Evolutionary conservation across 768 basidiomycete species (phyloP).

Genomic region (Lepiota venenata): DNA sequence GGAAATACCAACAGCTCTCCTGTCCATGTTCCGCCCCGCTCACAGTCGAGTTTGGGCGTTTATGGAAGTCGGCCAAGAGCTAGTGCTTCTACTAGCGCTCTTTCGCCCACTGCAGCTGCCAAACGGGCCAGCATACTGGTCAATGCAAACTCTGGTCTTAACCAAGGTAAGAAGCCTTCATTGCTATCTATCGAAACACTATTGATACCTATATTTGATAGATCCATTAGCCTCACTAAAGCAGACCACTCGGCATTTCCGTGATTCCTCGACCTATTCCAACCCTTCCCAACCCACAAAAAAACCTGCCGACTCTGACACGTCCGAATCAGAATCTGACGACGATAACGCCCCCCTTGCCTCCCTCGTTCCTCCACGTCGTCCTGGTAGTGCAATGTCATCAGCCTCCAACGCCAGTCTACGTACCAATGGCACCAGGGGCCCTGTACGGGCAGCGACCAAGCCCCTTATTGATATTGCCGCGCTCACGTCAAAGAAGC

Average conservation of each 20-base stretch:
- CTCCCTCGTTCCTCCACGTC: slow-evolving; percentile 52
- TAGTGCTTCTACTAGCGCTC: slow-evolving; percentile 57
- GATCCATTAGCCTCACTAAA: slow-evolving; percentile 13
- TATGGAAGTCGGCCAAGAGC: slow-evolving; percentile 40
- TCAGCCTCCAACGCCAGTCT: slow-evolving; percentile 29
- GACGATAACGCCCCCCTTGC: slow-evolving; percentile 65
- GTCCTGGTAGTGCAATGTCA: slow-evolving; percentile 64
- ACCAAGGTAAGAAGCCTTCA: slow-evolving; percentile 24
- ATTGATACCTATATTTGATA: background rate
- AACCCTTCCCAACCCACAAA: slow-evolving; percentile 14
- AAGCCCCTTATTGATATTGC: slow-evolving; percentile 54
- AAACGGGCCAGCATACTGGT: slow-evolving; percentile 43
- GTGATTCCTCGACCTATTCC: slow-evolving; percentile 25
- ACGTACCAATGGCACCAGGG: slow-evolving; percentile 20
- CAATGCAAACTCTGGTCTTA: slow-evolving; percentile 25
- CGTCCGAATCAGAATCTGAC: slow-evolving; percentile 28
- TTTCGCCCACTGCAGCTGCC: slow-evolving; percentile 48
- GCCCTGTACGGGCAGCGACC: slow-evolving; percentile 10
- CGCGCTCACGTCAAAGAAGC: slow-evolving; percentile 29
- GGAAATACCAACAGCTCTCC: slow-evolving; percentile 7
- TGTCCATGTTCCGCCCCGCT: slow-evolving; percentile 20
- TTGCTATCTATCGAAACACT: background rate
- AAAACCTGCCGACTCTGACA: background rate
- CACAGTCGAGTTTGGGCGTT: slow-evolving; percentile 33
- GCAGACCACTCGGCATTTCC: slow-evolving; percentile 21